Base-by-base conservation (phyloP, 2,329 filamentous ascomycete genomes). In the Diaporthe destruens region DNA sequence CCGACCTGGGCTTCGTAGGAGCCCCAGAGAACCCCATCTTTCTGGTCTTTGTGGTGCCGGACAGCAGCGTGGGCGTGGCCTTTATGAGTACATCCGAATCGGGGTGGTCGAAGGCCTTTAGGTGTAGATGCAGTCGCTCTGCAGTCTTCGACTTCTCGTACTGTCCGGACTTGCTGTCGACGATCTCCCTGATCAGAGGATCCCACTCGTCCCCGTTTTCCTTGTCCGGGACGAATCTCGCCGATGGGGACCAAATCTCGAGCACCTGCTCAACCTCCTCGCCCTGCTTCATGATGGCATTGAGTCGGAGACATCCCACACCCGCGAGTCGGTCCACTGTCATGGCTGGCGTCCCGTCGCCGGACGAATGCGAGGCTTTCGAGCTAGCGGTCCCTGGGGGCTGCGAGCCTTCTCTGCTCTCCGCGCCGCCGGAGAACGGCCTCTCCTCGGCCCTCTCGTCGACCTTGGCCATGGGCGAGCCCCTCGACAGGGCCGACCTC, bases 21-120 rank as follows among this genome's bases (percentile, higher is more conserved):
- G 95, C 95, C 16, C 95, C 95, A 4, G 96, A 94, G 80, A 99
- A 98, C 2, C 95, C 96, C 81, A 98, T 95, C 80, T 96, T 96
- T 77, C 88, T 92, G 0, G 95, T 97, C 80, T 93, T 93, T 72
- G 88, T 87, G 73, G 98, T 89, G 67, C 93, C 92, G 66, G 97
- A 92, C 18, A 99, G 89, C 18, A 97, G 84, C 0, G 96, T 98
- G 0, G 96, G 96, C 3, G 94, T 98, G 61, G 92, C 91, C 78
- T 93, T 94, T 79, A 98, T 93, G 53, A 99, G 87, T 0, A 84
- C 86, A 76, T 97, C 94, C 0, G 94, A 91, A 77, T 98, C 94
- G 1, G 90, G 86, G 77, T 93, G 89, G 47, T 90, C 88, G 80
- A 98, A 98, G 1, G 93, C 88, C 76, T 92, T 93, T 18, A 98